phyloP scores from a whole-genome alignment of 2,329 filamentous ascomycete genomes.

The Hypoxylon sp. region DNA sequence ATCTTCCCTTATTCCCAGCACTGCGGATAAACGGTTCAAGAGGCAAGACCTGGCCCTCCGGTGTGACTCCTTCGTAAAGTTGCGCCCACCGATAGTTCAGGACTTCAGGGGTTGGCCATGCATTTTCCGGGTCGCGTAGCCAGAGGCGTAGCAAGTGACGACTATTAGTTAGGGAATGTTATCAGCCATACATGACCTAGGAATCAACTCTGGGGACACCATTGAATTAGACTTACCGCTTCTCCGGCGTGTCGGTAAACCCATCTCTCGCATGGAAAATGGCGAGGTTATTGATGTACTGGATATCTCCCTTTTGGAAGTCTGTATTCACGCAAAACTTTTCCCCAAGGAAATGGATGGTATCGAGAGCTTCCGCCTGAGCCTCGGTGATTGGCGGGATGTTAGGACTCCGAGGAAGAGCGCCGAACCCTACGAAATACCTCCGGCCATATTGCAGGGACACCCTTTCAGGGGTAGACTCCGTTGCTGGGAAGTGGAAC shows the following conservation, averaged over 20 bases:
- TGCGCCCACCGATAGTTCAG: conserved; percentile 66
- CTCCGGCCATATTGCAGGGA: conserved; percentile 74
- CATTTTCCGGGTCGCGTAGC: conserved; percentile 65
- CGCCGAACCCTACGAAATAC: conserved; percentile 71
- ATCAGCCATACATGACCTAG: conserved; percentile 42
- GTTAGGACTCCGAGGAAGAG: conserved; percentile 65
- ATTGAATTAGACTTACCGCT: conserved; percentile 62
- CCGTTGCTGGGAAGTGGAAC: conserved; percentile 67
- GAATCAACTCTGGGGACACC: conserved; percentile 30
- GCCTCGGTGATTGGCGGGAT: conserved; percentile 71
- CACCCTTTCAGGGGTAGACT: conserved; percentile 65
- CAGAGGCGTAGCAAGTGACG: conserved; percentile 67
- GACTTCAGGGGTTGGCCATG: conserved; percentile 64
- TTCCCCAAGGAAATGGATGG: conserved; percentile 66
- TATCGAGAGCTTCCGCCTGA: conserved; percentile 68
- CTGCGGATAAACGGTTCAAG: conserved; percentile 67
- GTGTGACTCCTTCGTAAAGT: conserved; percentile 67
- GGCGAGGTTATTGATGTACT: conserved; percentile 70
- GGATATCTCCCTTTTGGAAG: conserved; percentile 67
- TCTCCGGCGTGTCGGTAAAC: conserved; percentile 62
- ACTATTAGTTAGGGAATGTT: conserved; percentile 56
- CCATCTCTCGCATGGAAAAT: conserved; percentile 69
- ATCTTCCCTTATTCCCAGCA: conserved; percentile 55
- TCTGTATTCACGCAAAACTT: conserved; percentile 63
- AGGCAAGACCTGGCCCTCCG: conserved; percentile 69